Evolutionary conservation across 441 rosid genomes (phyloP).

Genomic region (Adansonia rubrostipa): DNA sequence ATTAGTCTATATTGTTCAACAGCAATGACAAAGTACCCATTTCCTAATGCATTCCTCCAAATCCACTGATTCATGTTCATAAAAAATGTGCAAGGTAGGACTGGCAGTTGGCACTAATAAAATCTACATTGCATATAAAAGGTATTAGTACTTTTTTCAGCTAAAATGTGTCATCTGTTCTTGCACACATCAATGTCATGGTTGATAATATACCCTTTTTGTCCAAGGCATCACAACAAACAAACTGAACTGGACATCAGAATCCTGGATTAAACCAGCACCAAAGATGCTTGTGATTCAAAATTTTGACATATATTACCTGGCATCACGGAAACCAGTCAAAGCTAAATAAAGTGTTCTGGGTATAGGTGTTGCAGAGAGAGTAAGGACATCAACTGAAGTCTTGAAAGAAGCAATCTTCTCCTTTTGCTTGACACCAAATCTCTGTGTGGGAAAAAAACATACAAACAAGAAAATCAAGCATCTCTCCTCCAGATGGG

Average conservation of each 20-base stretch:
- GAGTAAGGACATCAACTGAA: conserved; percentile 94
- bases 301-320: conserved; percentile 50
- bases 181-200: background rate
- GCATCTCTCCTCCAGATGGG: conserved; percentile 18
- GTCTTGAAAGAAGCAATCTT: conserved; percentile 95
- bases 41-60: background rate
- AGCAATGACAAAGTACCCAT: conserved; percentile 1
- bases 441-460: conserved; percentile 61
- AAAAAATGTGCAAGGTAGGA: conserved; percentile 5
- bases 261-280: conserved; percentile 18
- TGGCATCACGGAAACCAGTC: conserved; percentile 99
- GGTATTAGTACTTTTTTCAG: background rate
- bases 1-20: conserved; percentile 3
- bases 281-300: conserved; percentile 14
- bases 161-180: background rate
- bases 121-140: background rate
- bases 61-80: conserved; percentile 15
- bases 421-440: conserved; percentile 99
- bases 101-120: background rate
- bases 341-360: conserved; percentile 94
- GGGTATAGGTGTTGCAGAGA: conserved; percentile 98
- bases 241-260: conserved; percentile 20
- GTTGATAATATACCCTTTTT: conserved; percentile 4
- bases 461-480: conserved; percentile 37
- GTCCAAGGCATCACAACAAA: background rate